Conservation (phyloP, 164 flowering plant genomes). For the Aristolochia contorta region DNA sequence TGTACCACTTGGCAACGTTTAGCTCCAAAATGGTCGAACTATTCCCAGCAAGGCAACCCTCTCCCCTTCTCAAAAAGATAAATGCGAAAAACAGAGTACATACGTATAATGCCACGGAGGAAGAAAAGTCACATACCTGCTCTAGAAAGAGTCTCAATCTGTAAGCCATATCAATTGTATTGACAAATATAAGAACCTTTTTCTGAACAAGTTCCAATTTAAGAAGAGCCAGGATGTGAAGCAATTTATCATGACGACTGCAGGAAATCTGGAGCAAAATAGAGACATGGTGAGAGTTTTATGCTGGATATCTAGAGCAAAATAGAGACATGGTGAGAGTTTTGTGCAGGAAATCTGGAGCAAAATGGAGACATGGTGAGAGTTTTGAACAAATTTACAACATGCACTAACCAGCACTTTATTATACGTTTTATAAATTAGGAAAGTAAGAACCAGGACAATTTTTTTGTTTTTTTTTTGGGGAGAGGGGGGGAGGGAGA, state of each 20-base stretch:
- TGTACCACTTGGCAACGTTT: too few species aligned
- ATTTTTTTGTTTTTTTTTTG: not conserved
- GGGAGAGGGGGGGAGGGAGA: too few species aligned
- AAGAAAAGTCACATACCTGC: constrained; percentile 46
- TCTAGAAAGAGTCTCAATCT: constrained; percentile 81
- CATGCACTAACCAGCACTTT: too few species aligned
- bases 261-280: constrained; percentile 56
- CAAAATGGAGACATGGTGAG: not conserved
- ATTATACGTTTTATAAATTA: not conserved
- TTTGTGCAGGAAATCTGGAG: constrained; percentile 72
- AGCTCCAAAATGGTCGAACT: too few species aligned
- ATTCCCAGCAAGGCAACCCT: too few species aligned
- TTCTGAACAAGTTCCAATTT: constrained; percentile 84
- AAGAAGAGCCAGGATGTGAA: constrained; percentile 76
- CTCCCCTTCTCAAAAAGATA: too few species aligned
- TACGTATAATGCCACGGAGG: too few species aligned
- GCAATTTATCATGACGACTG: constrained; percentile 60
- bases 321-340: not conserved
- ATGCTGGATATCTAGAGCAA: constrained; percentile 61
- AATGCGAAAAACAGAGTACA: too few species aligned
- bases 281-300: not conserved
- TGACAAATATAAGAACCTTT: constrained; percentile 78
- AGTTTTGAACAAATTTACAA: not conserved
- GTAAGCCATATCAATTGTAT: constrained; percentile 74
- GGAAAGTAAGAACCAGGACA: not conserved